Conservation (phyloP, 2,329 filamentous ascomycete species). For the Fusarium buxicola region DNA sequence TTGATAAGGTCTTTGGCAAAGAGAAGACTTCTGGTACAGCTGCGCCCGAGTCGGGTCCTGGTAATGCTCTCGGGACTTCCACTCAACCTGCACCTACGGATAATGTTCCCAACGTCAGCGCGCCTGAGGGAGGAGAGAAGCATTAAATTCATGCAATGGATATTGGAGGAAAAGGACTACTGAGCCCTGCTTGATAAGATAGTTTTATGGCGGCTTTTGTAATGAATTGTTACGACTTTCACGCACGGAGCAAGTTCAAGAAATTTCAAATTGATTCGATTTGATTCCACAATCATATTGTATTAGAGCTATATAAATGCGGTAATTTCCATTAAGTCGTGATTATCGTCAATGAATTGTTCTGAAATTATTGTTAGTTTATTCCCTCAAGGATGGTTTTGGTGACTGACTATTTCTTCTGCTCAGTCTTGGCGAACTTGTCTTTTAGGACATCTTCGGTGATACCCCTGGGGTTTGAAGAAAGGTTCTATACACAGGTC, state of each 20-base stretch:
- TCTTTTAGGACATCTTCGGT: constrained; percentile 71
- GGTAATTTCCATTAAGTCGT: constrained; percentile 17
- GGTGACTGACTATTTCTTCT: constrained; percentile 23
- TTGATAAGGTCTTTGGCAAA: constrained; percentile 69
- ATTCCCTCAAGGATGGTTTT: too few relatives aligned
- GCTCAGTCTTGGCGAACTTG: constrained; percentile 67
- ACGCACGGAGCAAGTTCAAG: constrained; percentile 33
- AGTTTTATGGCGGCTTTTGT: constrained; percentile 18
- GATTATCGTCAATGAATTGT: constrained; percentile 8
- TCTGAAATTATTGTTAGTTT: neutral
- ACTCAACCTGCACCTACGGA: constrained; percentile 36
- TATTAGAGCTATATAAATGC: constrained; percentile 24
- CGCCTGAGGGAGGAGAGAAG: constrained; percentile 43
- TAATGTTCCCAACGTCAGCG: constrained; percentile 37
- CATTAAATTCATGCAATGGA: constrained; percentile 14
- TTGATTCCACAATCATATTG: constrained; percentile 24
- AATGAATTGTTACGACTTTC: constrained; percentile 42
- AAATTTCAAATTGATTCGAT: constrained; percentile 30
- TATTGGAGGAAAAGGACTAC: constrained; percentile 11
- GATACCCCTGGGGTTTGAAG: constrained; percentile 74
- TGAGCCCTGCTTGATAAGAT: constrained; percentile 14
- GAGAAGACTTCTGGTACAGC: constrained; percentile 52
- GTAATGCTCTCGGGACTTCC: constrained; percentile 30
- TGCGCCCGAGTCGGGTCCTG: constrained; percentile 31
- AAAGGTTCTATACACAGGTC: constrained; percentile 56